Evolutionary conservation across 2,329 filamentous ascomycete species (phyloP).

Genomic region (Fusarium austroafricanum): DNA sequence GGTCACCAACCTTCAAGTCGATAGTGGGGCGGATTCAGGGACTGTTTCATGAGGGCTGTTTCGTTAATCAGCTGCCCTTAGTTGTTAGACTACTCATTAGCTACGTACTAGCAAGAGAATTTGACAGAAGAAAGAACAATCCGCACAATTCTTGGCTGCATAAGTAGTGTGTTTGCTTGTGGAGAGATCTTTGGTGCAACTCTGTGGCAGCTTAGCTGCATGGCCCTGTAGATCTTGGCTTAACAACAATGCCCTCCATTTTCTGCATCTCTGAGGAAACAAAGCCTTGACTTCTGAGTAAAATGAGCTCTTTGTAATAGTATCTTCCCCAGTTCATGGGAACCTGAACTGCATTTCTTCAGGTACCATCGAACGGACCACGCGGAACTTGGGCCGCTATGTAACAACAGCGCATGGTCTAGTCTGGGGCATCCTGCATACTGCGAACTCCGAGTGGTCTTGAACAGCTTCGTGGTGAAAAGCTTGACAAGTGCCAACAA

Average conservation of each 20-base stretch:
- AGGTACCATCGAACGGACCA: constrained; percentile 21
- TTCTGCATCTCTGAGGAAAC: constrained; percentile 4
- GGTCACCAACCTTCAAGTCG: not conserved
- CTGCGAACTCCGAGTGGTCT: constrained; percentile 3
- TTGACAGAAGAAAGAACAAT: not conserved
- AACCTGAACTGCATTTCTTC: constrained; percentile 1
- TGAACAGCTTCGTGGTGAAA: constrained; percentile 2
- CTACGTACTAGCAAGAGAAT: not conserved
- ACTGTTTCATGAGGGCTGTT: constrained; percentile 1
- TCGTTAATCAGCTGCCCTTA: not conserved
- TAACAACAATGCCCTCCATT: not conserved
- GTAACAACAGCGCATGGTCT: constrained; percentile 14
- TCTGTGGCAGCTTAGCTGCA: not conserved
- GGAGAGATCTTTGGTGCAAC: constrained; percentile 5
- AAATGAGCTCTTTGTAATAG: constrained; percentile 1
- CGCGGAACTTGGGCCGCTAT: constrained; percentile 17
- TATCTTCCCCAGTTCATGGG: constrained; percentile 9
- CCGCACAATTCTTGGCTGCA: constrained; percentile 19
- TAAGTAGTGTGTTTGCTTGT: constrained; percentile 1
- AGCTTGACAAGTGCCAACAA: constrained; percentile 6
- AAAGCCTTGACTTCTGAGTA: not conserved
- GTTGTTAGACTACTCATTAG: not conserved
- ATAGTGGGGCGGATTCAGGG: not conserved
- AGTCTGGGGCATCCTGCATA: constrained; percentile 2
- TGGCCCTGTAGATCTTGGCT: not conserved